Base-by-base conservation (phyloP, 345 rosid species). In the Sonneratia alba region DNA sequence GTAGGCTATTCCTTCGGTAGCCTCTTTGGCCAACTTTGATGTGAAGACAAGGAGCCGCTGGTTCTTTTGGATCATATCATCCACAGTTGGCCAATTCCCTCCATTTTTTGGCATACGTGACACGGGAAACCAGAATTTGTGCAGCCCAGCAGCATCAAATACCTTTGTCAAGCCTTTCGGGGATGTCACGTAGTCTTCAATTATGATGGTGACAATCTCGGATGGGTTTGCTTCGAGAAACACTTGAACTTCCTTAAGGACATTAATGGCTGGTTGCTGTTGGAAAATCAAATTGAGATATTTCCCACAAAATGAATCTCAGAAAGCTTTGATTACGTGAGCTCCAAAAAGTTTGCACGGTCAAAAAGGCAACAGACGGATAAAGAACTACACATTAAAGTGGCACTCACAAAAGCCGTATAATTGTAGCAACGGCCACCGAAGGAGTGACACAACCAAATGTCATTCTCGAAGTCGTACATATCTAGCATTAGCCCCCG, bases 401-500 rank as follows among this genome's bases (percentile, higher is more conserved):
- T 57, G 27, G 57, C 63, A 84, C 97, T 87, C 83, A 90, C 97
- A 66, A 90, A 94, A 36, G 98, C 88, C 14, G 97, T 91, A 75
- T 65, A 83, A 76, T 84, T 85, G 80, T 80, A 88, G 80, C 97
- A 91, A 18, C 40, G 71, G 34, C 90, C 93, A 2, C 81, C 82
- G 42, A 82, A 84, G 65, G 98, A 94, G 82, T 94, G 98, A 72
- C 97, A 91, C 34, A 91, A 73, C 98, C 98, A 94, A 36, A 94
- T 75, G 70, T 83, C 93, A 67, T 87, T 86, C 77, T 77, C 36
- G 74, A 90, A 94, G 81, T 91, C 96, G 71, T 91, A 94, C 91
- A 90, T 81, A 70, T 94, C 98, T 27, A 91, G 89, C 98, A 90
- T 91, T 65, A 93, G 83, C 59, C 97, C 97, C 79, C 98, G 84